phyloP scores from a whole-genome alignment of 1,284 basidiomycete species.

The Cutaneotrichosporon sp. region DNA sequence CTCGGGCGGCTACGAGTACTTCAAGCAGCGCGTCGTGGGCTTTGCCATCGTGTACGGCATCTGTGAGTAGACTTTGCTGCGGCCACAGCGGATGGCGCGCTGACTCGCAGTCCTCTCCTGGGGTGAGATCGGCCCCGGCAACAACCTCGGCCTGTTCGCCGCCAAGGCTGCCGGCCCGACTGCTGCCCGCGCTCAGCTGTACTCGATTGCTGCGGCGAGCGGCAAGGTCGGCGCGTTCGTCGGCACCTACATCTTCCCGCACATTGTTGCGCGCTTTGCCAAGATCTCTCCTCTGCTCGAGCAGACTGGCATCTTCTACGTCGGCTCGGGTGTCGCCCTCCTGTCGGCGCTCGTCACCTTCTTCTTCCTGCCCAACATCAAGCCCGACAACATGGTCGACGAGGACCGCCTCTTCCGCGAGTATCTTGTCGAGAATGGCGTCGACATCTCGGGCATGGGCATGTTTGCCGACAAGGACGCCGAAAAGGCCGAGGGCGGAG shows the following conservation, averaged over 20 bases:
- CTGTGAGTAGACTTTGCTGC: conserved; percentile 8
- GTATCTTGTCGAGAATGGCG: conserved; percentile 76
- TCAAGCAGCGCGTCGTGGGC: conserved; percentile 60
- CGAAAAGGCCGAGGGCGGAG: background rate
- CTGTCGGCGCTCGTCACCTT: conserved; percentile 74
- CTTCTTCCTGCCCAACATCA: conserved; percentile 73
- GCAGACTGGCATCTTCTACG: conserved; percentile 47
- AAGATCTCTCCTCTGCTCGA: conserved; percentile 24
- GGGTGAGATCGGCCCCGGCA: conserved; percentile 71
- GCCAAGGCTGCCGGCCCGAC: conserved; percentile 75
- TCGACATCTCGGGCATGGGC: conserved; percentile 37
- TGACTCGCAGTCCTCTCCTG: conserved; percentile 67
- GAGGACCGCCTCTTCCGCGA: conserved; percentile 77
- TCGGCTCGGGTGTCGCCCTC: conserved; percentile 66
- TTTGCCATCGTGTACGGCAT: conserved; percentile 89
- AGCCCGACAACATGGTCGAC: conserved; percentile 73
- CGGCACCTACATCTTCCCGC: conserved; percentile 67
- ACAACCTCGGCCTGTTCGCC: conserved; percentile 76
- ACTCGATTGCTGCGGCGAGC: conserved; percentile 79
- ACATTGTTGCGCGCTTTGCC: conserved; percentile 54
- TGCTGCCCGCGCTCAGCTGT: conserved; percentile 81
- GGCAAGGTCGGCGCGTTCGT: conserved; percentile 81
- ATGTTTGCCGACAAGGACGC: background rate
- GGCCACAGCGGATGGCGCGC: background rate
- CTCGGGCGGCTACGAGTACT: conserved; percentile 69